Percentiles rank a stretch among this genome's conserved stretches.
Evolutionary conservation across 345 rosid species (phyloP).

Genomic region (Linum lewisii): DNA sequence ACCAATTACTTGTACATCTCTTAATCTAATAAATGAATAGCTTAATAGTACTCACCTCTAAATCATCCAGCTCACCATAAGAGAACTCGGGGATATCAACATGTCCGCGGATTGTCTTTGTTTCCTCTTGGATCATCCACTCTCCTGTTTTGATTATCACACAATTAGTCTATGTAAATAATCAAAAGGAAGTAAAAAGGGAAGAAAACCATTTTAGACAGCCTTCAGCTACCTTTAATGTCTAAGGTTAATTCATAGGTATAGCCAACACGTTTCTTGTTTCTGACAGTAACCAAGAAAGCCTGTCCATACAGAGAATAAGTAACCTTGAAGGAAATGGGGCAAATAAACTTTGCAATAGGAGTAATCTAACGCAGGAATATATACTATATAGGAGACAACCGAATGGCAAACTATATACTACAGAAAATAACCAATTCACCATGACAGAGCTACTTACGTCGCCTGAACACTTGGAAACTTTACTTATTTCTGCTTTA

Average conservation of each 20-base stretch:
- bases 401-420: neutral
- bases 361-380: no score
- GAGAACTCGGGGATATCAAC: conserved; percentile 81
- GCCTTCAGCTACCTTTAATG: conserved; percentile 43
- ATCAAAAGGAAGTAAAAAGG: neutral
- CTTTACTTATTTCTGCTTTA: conserved; percentile 62
- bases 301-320: conserved; percentile 41
- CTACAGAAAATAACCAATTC: no score
- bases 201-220: neutral
- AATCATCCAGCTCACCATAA: conserved; percentile 83
- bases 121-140: conserved; percentile 64
- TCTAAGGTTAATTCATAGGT: conserved; percentile 69
- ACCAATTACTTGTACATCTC: neutral
- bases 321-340: neutral
- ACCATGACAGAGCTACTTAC: conserved; percentile 38
- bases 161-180: neutral
- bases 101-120: conserved; percentile 45
- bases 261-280: conserved; percentile 86
- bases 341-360: neutral
- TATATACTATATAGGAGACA: neutral
- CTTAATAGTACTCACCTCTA: conserved; percentile 45
- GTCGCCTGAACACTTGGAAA: conserved; percentile 68
- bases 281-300: conserved; percentile 77
- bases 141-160: conserved; percentile 43
- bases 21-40: neutral